These are phyloP conservation scores for Prunus padus DNA, from an alignment of 306 rosid species.

Conservation along the genomic window DNA sequence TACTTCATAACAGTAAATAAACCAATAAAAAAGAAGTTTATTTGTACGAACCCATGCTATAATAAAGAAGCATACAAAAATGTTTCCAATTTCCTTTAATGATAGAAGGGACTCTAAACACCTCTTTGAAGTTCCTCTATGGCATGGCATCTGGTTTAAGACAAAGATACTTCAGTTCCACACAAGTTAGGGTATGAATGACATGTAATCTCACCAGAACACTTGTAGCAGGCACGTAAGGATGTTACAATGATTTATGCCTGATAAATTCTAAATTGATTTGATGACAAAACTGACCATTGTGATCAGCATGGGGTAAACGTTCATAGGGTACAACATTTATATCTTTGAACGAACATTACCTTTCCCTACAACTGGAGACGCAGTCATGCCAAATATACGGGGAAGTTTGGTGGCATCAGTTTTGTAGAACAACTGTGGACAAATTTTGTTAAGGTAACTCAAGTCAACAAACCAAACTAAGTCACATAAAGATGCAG, in stretches of 20 bases:
- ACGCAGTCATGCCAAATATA: constrained; percentile 98
- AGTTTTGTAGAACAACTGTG: constrained; percentile 54
- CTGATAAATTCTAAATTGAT: constrained; percentile 6
- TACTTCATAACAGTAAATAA: neutral
- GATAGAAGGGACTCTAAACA: neutral
- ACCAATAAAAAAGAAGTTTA: too few relatives aligned
- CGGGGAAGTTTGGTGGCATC: constrained; percentile 61
- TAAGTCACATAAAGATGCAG: constrained; percentile 12
- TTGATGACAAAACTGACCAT: constrained; percentile 9
- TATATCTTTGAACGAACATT: constrained; percentile 1
- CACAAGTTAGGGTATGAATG: neutral
- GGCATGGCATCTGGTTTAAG: neutral
- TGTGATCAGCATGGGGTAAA: neutral
- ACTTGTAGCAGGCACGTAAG: neutral
- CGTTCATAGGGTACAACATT: neutral
- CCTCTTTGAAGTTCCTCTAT: neutral
- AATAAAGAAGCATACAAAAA: too few relatives aligned
- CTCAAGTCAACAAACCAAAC: constrained; percentile 18
- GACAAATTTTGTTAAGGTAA: constrained; percentile 24
- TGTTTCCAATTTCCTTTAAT: neutral
- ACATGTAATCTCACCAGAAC: neutral
- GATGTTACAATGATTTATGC: neutral
- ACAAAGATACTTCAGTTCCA: neutral
- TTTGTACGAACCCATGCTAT: neutral
- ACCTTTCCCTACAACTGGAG: constrained; percentile 99